Conservation (phyloP, 2,329 filamentous ascomycete species). For the Diaporthe eres region DNA sequence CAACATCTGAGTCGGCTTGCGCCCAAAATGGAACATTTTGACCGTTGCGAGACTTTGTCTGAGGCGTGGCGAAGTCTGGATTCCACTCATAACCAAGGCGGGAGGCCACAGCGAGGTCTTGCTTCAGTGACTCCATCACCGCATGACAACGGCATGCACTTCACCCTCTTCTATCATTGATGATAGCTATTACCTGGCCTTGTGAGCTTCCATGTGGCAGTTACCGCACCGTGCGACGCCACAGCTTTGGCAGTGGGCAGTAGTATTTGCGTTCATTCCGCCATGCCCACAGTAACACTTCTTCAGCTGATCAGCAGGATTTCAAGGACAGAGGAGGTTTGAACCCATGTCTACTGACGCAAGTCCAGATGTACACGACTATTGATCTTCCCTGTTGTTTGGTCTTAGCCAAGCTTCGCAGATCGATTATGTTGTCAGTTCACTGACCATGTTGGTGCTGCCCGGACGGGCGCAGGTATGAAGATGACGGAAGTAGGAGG, state of each 20-base stretch:
- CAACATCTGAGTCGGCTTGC: neutral
- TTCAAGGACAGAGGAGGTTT: neutral
- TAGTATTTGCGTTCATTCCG: neutral
- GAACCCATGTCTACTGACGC: neutral
- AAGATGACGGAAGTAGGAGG: neutral
- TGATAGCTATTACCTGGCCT: neutral
- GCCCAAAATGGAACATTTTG: conserved; percentile 1
- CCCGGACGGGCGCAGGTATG: neutral
- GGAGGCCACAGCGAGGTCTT: neutral
- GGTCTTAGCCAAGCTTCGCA: neutral
- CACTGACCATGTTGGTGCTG: conserved; percentile 10
- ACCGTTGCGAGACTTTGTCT: neutral
- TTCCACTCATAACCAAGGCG: conserved; percentile 8
- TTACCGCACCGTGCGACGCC: neutral
- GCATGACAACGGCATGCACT: neutral
- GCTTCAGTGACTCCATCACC: neutral
- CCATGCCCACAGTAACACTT: neutral
- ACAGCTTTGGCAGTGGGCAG: neutral
- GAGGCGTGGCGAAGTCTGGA: conserved; percentile 5
- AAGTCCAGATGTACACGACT: neutral
- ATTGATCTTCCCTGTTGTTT: no score
- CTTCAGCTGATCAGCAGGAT: neutral
- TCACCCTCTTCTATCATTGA: neutral
- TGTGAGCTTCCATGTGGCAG: neutral
- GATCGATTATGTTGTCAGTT: neutral